Percentiles rank a stretch among this genome's conserved stretches.
phyloP scores from a whole-genome alignment of 176 grass and related monocot genomes.

The Poa annua region DNA sequence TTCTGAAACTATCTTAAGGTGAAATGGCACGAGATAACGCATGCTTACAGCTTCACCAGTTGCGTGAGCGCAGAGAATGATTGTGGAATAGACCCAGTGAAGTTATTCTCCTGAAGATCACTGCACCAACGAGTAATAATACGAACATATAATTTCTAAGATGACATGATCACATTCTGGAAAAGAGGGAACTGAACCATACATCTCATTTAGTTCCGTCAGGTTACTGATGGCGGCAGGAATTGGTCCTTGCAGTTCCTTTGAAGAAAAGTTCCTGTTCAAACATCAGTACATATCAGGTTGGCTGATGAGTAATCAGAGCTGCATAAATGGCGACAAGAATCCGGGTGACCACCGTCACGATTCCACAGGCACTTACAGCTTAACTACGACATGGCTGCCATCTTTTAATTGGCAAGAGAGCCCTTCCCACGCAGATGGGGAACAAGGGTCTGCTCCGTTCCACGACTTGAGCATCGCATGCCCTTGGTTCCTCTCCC shows the following conservation, averaged over 20 bases:
- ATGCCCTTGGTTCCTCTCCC: conserved; percentile 49
- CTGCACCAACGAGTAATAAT: conserved; percentile 38
- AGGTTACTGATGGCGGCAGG: conserved; percentile 48
- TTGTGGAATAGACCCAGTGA: conserved; percentile 60
- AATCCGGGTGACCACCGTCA: background rate
- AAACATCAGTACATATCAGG: conserved; percentile 28
- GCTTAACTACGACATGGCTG: conserved; percentile 36
- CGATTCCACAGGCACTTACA: conserved; percentile 51
- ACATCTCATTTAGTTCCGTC: conserved; percentile 57
- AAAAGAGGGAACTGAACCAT: conserved; percentile 40
- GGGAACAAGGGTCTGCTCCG: conserved; percentile 58
- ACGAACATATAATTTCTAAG: background rate
- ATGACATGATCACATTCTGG: background rate
- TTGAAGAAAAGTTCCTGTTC: conserved; percentile 60
- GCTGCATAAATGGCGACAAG: background rate
- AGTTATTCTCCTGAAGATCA: conserved; percentile 65
- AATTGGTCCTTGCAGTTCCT: conserved; percentile 56
- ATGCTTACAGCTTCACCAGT: conserved; percentile 60
- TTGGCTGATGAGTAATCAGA: background rate
- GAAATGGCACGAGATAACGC: background rate
- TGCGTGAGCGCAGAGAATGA: conserved; percentile 53
- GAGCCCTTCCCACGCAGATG: conserved; percentile 61
- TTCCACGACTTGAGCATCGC: conserved; percentile 60
- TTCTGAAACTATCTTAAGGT: background rate
- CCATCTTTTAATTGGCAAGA: conserved; percentile 35